phyloP scores from a whole-genome alignment of 139 green algal genomes.

The Dunaliella sp. region DNA sequence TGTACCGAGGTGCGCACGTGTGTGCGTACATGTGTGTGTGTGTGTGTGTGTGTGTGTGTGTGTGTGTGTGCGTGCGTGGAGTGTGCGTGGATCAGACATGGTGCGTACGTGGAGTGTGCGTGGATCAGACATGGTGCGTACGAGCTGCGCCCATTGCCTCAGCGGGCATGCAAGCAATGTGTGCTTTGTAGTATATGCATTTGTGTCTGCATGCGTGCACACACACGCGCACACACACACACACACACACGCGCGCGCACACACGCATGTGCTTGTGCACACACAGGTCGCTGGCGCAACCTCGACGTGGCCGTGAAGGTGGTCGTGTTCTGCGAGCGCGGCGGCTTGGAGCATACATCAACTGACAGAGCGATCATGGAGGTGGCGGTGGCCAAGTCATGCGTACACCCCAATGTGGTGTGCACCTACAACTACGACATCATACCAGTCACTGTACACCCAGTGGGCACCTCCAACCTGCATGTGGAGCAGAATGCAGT shows the following conservation, averaged over 20 bases:
- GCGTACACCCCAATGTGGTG: conserved; percentile 10
- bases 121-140: too few species aligned
- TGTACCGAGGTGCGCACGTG: conserved; percentile 7
- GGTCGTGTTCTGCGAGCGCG: conserved; percentile 1
- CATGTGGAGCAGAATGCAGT: conserved; percentile 1
- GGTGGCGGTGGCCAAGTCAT: conserved; percentile 7
- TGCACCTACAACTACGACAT: conserved; percentile 10
- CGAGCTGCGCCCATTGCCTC: too few species aligned
- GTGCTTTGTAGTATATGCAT: too few species aligned
- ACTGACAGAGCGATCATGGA: conserved; percentile 7
- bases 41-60: not conserved
- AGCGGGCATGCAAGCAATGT: too few species aligned
- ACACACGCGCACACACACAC: too few species aligned
- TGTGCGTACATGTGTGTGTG: not conserved
- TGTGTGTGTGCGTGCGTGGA: not conserved
- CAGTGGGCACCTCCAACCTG: not conserved
- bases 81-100: not conserved
- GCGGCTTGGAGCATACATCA: not conserved
- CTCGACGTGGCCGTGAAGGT: conserved; percentile 9
- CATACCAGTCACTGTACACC: not conserved
- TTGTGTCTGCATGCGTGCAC: too few species aligned
- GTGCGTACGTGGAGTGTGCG: too few species aligned
- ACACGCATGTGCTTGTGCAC: too few species aligned
- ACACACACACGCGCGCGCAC: too few species aligned
- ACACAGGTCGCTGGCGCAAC: conserved; percentile 10